Conservation (phyloP, 768 basidiomycete genomes). For the Coprinopsis sp. region DNA sequence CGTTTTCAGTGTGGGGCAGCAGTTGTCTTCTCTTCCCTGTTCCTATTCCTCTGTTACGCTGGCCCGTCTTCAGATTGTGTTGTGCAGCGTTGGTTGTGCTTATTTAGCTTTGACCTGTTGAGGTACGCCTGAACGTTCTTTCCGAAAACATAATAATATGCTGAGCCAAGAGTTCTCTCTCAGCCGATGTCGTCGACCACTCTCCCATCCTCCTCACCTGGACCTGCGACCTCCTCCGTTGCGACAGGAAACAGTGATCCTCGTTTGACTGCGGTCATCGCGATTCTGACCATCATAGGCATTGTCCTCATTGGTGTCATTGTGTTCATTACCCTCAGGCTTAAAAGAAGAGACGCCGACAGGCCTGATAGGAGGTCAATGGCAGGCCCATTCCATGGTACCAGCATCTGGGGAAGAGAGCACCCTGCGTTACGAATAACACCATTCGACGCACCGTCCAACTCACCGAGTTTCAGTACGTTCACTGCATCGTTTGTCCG, state of each 20-base stretch:
- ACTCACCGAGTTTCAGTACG: conserved; percentile 38
- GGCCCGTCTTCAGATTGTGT: too few relatives aligned
- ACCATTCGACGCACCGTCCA: conserved; percentile 34
- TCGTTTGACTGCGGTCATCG: conserved; percentile 25
- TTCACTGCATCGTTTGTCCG: conserved; percentile 4
- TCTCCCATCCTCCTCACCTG: conserved; percentile 12
- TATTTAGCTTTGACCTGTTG: too few relatives aligned
- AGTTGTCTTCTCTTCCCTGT: too few relatives aligned
- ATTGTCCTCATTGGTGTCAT: conserved; percentile 25
- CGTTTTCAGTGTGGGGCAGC: too few relatives aligned
- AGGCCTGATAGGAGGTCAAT: conserved; percentile 9
- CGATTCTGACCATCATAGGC: conserved; percentile 27
- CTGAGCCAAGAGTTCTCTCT: too few relatives aligned
- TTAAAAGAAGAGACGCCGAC: conserved; percentile 23
- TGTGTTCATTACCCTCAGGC: conserved; percentile 28
- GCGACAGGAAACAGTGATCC: conserved; percentile 21
- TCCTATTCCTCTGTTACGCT: too few relatives aligned
- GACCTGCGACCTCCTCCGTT: conserved; percentile 9
- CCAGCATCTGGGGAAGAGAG: conserved; percentile 21
- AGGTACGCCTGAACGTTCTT: too few relatives aligned
- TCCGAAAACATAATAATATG: too few relatives aligned
- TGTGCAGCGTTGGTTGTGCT: too few relatives aligned
- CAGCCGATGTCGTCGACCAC: too few relatives aligned
- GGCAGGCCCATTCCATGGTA: conserved; percentile 25
- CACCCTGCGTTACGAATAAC: conserved; percentile 39